Conservation (phyloP, 208 protist species). For the Angomonas desouzai region DNA sequence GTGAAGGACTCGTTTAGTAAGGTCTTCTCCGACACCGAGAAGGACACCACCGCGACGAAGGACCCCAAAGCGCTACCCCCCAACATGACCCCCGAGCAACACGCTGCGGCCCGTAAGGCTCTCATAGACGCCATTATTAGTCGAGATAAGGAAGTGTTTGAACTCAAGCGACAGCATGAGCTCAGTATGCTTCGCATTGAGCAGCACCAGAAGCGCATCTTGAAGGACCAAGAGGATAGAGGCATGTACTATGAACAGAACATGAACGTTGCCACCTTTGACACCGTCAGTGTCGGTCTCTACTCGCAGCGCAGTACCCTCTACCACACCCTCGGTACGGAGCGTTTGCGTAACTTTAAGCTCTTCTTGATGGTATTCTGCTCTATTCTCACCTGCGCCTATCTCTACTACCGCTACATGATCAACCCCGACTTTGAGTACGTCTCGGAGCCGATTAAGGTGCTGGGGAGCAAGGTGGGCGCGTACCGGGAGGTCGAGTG, state of each 20-base stretch:
- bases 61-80: not conserved
- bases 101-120: conserved; percentile 21
- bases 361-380: conserved; percentile 60
- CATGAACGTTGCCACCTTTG: conserved; percentile 87
- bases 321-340: conserved; percentile 82
- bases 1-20: too few relatives aligned
- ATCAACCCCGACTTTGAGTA: conserved; percentile 83
- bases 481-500: conserved; percentile 55
- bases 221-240: conserved; percentile 86
- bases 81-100: not conserved
- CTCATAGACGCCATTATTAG: conserved; percentile 74
- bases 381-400: conserved; percentile 56
- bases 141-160: conserved; percentile 87
- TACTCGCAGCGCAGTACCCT: conserved; percentile 85
- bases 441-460: conserved; percentile 62
- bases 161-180: conserved; percentile 87
- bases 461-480: conserved; percentile 69
- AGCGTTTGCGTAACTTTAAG: conserved; percentile 85
- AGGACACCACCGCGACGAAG: not conserved
- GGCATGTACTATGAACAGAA: conserved; percentile 92
- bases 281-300: conserved; percentile 79
- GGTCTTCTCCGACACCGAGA: too few relatives aligned
- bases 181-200: conserved; percentile 87
- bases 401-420: conserved; percentile 88
- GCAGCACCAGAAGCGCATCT: conserved; percentile 73